Conservation (phyloP, 2,329 filamentous ascomycete genomes). For the Colletotrichum spaethianum region DNA sequence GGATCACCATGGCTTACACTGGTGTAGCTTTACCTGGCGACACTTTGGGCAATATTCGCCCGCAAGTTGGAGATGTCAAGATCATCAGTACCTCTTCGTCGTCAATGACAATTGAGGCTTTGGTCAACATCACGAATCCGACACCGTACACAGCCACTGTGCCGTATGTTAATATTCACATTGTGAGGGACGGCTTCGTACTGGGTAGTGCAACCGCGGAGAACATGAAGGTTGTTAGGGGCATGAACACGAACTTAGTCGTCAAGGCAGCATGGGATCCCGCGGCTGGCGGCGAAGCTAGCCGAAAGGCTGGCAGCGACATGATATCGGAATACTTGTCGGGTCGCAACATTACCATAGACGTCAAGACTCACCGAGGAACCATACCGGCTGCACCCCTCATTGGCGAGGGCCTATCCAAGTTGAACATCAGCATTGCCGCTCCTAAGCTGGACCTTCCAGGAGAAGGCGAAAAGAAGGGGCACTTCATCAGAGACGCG, state of each 20-base stretch:
- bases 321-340: conserved; percentile 90
- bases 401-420: conserved; percentile 80
- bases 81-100: conserved; percentile 80
- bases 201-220: conserved; percentile 82
- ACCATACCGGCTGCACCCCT: conserved; percentile 82
- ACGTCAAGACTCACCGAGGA: conserved; percentile 77
- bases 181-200: conserved; percentile 80
- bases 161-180: conserved; percentile 84
- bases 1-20: conserved; percentile 50
- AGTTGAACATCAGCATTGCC: conserved; percentile 78
- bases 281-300: conserved; percentile 72
- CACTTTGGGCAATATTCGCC: conserved; percentile 63
- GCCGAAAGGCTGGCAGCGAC: conserved; percentile 74
- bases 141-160: conserved; percentile 87
- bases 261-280: conserved; percentile 85
- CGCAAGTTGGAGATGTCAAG: conserved; percentile 78
- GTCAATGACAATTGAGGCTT: conserved; percentile 79
- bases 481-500: conserved; percentile 86
- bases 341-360: conserved; percentile 86
- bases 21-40: conserved; percentile 71
- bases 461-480: conserved; percentile 60
- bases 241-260: conserved; percentile 79
- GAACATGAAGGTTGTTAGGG: conserved; percentile 74
- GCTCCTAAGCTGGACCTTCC: conserved; percentile 78
- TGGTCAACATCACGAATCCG: conserved; percentile 90